A percentile compares a stretch with the other conserved stretches of the same genome.
Evolutionary conservation across 2,329 filamentous ascomycete genomes (phyloP).

Genomic region (Penicillium sp.): DNA sequence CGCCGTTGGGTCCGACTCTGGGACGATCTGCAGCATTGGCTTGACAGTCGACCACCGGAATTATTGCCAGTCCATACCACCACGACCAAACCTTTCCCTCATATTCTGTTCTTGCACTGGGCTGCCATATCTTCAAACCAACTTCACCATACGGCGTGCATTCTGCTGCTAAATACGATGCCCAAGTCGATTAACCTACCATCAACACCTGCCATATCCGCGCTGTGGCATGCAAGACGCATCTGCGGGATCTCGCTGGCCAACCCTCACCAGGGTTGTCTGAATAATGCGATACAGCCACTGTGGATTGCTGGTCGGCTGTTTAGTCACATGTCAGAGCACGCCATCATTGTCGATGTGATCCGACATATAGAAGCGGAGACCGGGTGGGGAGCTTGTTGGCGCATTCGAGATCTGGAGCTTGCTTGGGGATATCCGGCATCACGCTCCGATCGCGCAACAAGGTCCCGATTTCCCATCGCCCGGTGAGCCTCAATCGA

Average conservation of each 20-base stretch:
- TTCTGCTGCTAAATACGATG: constrained; percentile 53
- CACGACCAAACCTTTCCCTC: constrained; percentile 51
- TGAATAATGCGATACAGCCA: constrained; percentile 62
- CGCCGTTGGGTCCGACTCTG: constrained; percentile 53
- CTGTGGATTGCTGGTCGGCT: constrained; percentile 59
- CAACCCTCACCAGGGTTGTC: constrained; percentile 57
- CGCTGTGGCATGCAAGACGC: constrained; percentile 58
- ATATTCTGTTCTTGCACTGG: constrained; percentile 56
- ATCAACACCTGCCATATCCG: constrained; percentile 35
- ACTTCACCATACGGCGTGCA: constrained; percentile 58
- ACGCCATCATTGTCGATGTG: constrained; percentile 35
- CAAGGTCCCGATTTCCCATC: neutral
- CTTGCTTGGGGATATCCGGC: constrained; percentile 33
- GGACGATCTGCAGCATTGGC: constrained; percentile 55
- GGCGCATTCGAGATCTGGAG: constrained; percentile 57
- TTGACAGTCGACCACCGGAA: constrained; percentile 49
- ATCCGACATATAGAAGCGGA: constrained; percentile 54
- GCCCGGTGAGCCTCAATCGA: constrained; percentile 2
- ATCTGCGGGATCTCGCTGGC: constrained; percentile 60
- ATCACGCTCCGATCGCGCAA: constrained; percentile 11
- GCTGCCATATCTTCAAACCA: constrained; percentile 61
- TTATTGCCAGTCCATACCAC: constrained; percentile 50
- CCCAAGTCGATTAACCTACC: constrained; percentile 36
- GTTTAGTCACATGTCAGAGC: constrained; percentile 54
- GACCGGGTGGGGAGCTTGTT: constrained; percentile 57